Conservation (phyloP, 2,329 filamentous ascomycete genomes). For the Pseudogymnoascus sp. region DNA sequence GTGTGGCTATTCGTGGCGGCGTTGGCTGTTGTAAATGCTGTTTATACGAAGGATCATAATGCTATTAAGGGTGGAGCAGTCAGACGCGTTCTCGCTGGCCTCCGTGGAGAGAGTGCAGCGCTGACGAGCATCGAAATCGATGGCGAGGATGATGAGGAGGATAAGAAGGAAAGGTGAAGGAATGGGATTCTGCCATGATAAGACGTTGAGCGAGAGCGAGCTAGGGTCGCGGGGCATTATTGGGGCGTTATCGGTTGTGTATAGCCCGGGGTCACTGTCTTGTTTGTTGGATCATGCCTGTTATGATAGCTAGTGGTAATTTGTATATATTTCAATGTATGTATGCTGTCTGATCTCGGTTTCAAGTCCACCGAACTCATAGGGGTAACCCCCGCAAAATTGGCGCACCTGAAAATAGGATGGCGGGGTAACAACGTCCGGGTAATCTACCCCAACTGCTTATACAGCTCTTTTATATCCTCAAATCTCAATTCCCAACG, state of each 20-base stretch:
- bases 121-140: background rate
- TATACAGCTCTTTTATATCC: background rate
- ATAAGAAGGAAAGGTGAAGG: background rate
- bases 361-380: background rate
- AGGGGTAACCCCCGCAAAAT: background rate
- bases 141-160: constrained; percentile 5
- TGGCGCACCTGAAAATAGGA: background rate
- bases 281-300: background rate
- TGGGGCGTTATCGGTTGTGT: constrained; percentile 3
- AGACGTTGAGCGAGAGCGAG: background rate
- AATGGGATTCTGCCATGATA: background rate
- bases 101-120: constrained; percentile 25
- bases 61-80: constrained; percentile 21
- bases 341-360: background rate
- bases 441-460: background rate
- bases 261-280: background rate
- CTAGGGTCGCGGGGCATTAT: background rate
- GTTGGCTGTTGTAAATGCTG: constrained; percentile 67
- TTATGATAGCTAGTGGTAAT: background rate
- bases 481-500: background rate
- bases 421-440: background rate
- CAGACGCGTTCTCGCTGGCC: constrained; percentile 22
- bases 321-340: constrained; percentile 4
- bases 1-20: constrained; percentile 75
- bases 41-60: constrained; percentile 35